Evolutionary conservation across 257 asterid genomes (phyloP).

Genomic region (Scutellaria galericulata): DNA sequence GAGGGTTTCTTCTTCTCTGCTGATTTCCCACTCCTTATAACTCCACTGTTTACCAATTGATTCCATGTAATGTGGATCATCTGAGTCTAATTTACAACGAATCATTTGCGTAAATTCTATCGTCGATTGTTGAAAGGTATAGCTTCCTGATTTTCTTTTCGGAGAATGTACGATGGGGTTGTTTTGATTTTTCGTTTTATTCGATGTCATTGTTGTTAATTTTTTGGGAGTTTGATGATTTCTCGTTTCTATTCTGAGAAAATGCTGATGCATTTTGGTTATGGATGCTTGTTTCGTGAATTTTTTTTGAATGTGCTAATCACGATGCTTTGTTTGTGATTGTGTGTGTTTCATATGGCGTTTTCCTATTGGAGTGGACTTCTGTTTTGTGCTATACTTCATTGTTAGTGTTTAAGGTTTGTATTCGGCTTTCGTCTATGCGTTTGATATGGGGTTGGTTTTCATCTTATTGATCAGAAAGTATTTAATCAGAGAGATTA

Average conservation of each 20-base stretch:
- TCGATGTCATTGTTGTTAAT: background rate
- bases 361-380: slow-evolving; percentile 13
- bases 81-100: slow-evolving; percentile 20
- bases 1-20: slow-evolving; percentile 3
- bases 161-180: slow-evolving; percentile 21
- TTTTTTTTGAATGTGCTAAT: background rate
- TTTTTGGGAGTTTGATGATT: background rate
- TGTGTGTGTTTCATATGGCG: slow-evolving; percentile 1
- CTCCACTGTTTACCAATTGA: background rate
- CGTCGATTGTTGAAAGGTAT: slow-evolving; percentile 28
- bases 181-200: slow-evolving; percentile 13
- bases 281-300: slow-evolving; percentile 24
- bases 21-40: slow-evolving; percentile 20
- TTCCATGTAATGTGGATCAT: slow-evolving; percentile 39
- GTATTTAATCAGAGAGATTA: background rate
- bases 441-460: no score
- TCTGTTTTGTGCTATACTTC: slow-evolving; percentile 7
- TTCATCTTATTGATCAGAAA: background rate
- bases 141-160: slow-evolving; percentile 21
- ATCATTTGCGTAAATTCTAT: background rate
- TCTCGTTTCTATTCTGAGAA: background rate
- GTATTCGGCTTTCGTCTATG: background rate
- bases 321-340: slow-evolving; percentile 18
- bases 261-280: slow-evolving; percentile 14
- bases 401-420: background rate